phyloP scores from a whole-genome alignment of 768 basidiomycete species.

The Mycena haematopus region DNA sequence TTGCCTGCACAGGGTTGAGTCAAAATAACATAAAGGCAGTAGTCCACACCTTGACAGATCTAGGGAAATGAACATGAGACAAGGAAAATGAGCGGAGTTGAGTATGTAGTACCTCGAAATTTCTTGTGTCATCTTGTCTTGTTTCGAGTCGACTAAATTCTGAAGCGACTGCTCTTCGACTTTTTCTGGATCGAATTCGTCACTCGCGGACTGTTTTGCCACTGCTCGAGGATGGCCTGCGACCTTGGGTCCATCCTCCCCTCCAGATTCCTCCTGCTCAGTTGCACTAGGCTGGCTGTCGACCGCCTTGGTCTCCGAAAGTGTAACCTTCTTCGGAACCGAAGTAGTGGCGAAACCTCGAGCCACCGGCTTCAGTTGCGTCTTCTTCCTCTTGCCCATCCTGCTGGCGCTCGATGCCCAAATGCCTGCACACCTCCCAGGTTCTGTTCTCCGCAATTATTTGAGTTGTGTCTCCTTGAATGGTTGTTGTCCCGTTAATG shows the following conservation, averaged over 20 bases:
- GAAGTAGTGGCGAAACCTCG: slow-evolving; percentile 87
- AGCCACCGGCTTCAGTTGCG: slow-evolving; percentile 72
- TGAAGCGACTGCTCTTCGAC: slow-evolving; percentile 68
- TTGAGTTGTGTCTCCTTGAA: slow-evolving; percentile 9
- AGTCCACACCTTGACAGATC: slow-evolving; percentile 66
- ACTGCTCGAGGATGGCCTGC: too few species aligned
- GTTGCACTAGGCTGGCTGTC: slow-evolving; percentile 26
- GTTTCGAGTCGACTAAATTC: slow-evolving; percentile 71
- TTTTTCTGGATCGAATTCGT: slow-evolving; percentile 44
- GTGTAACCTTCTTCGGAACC: slow-evolving; percentile 73
- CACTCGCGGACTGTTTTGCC: slow-evolving; percentile 25
- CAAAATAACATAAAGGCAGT: slow-evolving; percentile 15
- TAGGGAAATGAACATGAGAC: slow-evolving; percentile 4
- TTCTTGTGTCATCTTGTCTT: slow-evolving; percentile 91
- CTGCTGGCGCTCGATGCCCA: slow-evolving; percentile 10
- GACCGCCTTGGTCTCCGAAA: slow-evolving; percentile 33
- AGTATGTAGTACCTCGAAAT: slow-evolving; percentile 46
- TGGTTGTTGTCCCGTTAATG: slow-evolving; percentile 10
- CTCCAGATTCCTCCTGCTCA: slow-evolving; percentile 33
- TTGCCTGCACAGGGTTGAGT: slow-evolving; percentile 55
- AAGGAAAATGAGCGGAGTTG: not conserved
- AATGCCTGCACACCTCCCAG: slow-evolving; percentile 31
- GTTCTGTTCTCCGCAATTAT: slow-evolving; percentile 7
- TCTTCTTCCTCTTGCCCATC: slow-evolving; percentile 90
- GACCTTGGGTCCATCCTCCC: slow-evolving; percentile 18